Conservation (phyloP, 2,329 filamentous ascomycete genomes). For the Ophiostoma triangulosporum region DNA sequence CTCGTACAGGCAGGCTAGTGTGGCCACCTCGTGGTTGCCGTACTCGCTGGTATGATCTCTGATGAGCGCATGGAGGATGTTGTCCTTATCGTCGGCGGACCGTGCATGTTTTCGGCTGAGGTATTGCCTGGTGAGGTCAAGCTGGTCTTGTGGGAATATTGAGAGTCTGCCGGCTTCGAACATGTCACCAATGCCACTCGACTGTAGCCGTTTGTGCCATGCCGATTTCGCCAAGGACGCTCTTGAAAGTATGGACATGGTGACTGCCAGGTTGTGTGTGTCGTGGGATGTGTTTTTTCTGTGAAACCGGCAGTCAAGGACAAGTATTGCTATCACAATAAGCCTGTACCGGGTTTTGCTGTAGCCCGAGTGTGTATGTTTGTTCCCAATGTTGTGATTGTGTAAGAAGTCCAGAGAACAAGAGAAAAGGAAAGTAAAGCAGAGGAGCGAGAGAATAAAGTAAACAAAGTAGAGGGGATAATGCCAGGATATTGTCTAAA, state of each 20-base stretch:
- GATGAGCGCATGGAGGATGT: constrained; percentile 19
- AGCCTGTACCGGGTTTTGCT: too few relatives aligned
- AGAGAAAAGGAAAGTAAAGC: too few relatives aligned
- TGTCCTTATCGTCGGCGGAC: background rate
- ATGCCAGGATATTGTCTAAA: too few relatives aligned
- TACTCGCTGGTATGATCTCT: constrained; percentile 5
- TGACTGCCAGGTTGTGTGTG: background rate
- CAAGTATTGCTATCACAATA: too few relatives aligned
- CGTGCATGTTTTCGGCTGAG: background rate
- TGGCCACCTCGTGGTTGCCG: constrained; percentile 6
- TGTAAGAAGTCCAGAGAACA: too few relatives aligned
- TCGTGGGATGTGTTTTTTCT: background rate
- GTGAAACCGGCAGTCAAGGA: constrained; percentile 3
- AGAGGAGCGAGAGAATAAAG: too few relatives aligned
- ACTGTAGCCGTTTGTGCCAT: constrained; percentile 4
- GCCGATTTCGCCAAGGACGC: background rate
- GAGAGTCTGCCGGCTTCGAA: constrained; percentile 2
- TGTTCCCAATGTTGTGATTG: too few relatives aligned
- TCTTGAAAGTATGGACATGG: constrained; percentile 7
- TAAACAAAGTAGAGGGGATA: too few relatives aligned
- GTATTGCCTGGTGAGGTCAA: constrained; percentile 4
- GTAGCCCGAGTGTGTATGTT: too few relatives aligned
- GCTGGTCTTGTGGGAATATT: background rate
- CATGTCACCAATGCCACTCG: background rate
- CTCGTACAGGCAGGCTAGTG: constrained; percentile 6